phyloP scores from a whole-genome alignment of 768 basidiomycete species.

The Russula sp. region DNA sequence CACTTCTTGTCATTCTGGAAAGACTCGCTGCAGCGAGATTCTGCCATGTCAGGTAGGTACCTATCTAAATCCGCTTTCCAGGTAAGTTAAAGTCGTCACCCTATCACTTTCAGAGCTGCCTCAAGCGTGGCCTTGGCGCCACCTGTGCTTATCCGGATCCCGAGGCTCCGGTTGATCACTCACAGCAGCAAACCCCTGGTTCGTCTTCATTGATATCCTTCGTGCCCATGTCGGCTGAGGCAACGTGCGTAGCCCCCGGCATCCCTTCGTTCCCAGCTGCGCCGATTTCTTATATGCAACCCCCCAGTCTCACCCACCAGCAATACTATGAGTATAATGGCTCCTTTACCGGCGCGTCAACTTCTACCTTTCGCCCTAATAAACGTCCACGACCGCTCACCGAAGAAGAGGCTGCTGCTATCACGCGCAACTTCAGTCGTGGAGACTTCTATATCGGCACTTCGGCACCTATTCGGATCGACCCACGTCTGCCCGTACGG shows the following conservation, averaged over 20 bases:
- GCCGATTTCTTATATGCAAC: conserved; percentile 43
- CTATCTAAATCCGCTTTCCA: conserved; percentile 15
- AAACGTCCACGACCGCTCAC: conserved; percentile 79
- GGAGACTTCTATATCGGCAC: conserved; percentile 81
- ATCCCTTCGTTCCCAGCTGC: conserved; percentile 41
- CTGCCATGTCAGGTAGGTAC: conserved; percentile 70
- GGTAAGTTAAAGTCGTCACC: conserved; percentile 9
- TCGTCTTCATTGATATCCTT: conserved; percentile 31
- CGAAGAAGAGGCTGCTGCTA: conserved; percentile 79
- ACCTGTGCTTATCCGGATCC: conserved; percentile 78
- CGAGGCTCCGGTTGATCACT: conserved; percentile 40
- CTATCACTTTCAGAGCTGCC: conserved; percentile 55
- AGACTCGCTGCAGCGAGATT: conserved; percentile 79
- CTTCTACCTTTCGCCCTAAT: conserved; percentile 74
- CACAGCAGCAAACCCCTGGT: conserved; percentile 31
- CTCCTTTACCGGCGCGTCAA: conserved; percentile 62
- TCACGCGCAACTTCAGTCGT: conserved; percentile 76
- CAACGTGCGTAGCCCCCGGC: conserved; percentile 36
- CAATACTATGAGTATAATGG: conserved; percentile 67
- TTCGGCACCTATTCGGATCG: conserved; percentile 79
- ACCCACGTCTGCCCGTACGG: conserved; percentile 74
- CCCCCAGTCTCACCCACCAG: conserved; percentile 44
- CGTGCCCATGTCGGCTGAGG: conserved; percentile 27
- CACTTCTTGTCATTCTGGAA: conserved; percentile 76
- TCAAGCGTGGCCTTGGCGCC: conserved; percentile 72